Evolutionary conservation across 257 asterid species (phyloP).

Genomic region (Solanum chilense): DNA sequence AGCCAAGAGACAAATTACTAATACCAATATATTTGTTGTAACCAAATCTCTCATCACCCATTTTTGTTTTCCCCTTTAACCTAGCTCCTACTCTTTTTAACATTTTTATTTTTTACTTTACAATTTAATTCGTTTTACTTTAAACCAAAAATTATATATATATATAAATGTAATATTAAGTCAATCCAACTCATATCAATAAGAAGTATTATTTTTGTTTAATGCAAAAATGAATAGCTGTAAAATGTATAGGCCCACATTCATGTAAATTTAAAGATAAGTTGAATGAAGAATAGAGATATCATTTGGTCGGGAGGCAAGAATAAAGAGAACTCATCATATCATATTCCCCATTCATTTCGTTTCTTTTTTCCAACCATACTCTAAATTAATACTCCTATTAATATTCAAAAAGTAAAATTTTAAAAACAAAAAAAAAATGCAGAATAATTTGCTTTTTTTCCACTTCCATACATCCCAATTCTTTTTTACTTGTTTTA

Average conservation of each 20-base stretch:
- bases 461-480: background rate
- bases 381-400: background rate
- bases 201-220: background rate
- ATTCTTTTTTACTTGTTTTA: background rate
- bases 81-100: background rate
- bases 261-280: constrained; percentile 4
- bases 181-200: too few species aligned
- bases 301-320: background rate
- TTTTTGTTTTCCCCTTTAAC: background rate
- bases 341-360: background rate
- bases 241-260: background rate
- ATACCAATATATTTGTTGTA: background rate
- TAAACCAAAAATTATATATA: too few species aligned
- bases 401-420: too few species aligned
- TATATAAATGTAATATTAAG: too few species aligned
- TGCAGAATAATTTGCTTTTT: background rate
- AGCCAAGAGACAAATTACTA: constrained; percentile 31
- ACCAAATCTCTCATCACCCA: constrained; percentile 1
- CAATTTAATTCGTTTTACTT: too few species aligned
- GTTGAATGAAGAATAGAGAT: background rate
- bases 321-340: background rate
- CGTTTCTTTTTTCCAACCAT: background rate
- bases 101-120: background rate
- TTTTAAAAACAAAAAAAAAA: too few species aligned
- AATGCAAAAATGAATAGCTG: background rate